Conservation (phyloP, 163 green algal genomes). For the Scenedesmus sp. region DNA sequence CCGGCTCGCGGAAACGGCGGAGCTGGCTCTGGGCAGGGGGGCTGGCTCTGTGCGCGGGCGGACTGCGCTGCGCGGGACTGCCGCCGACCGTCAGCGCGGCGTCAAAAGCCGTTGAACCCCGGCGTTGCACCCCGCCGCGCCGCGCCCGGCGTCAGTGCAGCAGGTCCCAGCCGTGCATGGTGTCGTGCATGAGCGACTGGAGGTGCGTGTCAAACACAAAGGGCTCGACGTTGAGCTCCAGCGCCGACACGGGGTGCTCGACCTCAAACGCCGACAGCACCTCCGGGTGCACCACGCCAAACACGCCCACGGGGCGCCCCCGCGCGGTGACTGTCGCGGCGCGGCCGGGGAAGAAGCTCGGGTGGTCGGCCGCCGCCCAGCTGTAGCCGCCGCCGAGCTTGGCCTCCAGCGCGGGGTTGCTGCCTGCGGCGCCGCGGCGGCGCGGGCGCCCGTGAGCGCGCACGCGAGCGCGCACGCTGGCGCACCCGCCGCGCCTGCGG, state of each 20-base stretch:
- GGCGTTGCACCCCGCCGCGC: background rate
- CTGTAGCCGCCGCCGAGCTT: conserved; percentile 65
- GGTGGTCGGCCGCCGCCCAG: conserved; percentile 74
- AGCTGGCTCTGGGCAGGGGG: too few relatives aligned
- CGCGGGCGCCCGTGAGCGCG: background rate
- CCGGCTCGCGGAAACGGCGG: too few relatives aligned
- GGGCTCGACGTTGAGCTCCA: conserved; percentile 97
- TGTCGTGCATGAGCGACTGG: conserved; percentile 47
- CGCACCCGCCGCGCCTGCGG: too few relatives aligned
- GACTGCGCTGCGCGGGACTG: background rate
- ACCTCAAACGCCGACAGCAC: conserved; percentile 94
- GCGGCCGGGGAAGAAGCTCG: conserved; percentile 94
- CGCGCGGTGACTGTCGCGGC: conserved; percentile 78
- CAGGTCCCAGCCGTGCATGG: conserved; percentile 37
- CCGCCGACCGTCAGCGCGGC: background rate
- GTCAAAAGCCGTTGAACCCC: background rate
- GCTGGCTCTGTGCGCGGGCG: too few relatives aligned
- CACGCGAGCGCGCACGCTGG: too few relatives aligned
- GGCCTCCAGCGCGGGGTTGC: conserved; percentile 16
- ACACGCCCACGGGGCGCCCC: conserved; percentile 65
- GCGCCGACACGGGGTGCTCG: conserved; percentile 85
- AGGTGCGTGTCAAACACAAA: conserved; percentile 90
- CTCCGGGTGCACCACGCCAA: conserved; percentile 97
- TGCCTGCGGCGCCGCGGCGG: background rate
- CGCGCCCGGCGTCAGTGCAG: too few relatives aligned